Evolutionary conservation across 148 eudicot species (phyloP), one percentile per base, ranked within the genome.

Genomic region (Rhododendron ferrugineum): DNA sequence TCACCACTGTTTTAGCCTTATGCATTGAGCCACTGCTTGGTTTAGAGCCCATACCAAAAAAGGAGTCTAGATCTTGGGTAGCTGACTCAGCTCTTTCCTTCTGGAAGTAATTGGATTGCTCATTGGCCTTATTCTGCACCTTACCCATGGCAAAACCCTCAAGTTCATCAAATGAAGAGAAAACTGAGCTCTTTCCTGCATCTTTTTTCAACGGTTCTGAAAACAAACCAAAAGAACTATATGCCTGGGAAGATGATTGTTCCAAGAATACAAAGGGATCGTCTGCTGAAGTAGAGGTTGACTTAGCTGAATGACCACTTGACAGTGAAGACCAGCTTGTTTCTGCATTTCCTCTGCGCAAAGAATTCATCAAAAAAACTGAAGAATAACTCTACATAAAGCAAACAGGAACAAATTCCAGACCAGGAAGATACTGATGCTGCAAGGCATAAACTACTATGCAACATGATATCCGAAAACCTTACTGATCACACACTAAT

Each of bases 91-190:
- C 37, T 68, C 42, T 28, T 82, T 64, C 76, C 30, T 28, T 68
- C 56, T 58, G 82, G 76, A 23, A 60, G 47, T 16, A 18, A 90
- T 84, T 85, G 78, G 79, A 81, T 37, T 82, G 60, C 80, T 79
- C 87, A 83, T 90, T 89, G 82, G 78, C 85, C 60, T 23, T 73
- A 77, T 80, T 85, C 44, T 28, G 84, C n/a, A 66, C 73, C 82
- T 49, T 86, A 78, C 87, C 87, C 72, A 82, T 90, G 82, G 89
- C 85, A 86, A 92, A 94, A 85, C 88, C 88, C 83, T 92, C 94
- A 58, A 94, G 81, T 49, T 88, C 93, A 70, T 92, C 95, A 42
- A 91, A 79, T 50, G 92, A 85, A 84, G 93, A 90, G 46, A 56
- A 76, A 73, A 85, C 84, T 77, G 95, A 81, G 30, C 49, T 83